Conservation (phyloP, 2,329 filamentous ascomycete species). For the Teratosphaeria viscida region DNA sequence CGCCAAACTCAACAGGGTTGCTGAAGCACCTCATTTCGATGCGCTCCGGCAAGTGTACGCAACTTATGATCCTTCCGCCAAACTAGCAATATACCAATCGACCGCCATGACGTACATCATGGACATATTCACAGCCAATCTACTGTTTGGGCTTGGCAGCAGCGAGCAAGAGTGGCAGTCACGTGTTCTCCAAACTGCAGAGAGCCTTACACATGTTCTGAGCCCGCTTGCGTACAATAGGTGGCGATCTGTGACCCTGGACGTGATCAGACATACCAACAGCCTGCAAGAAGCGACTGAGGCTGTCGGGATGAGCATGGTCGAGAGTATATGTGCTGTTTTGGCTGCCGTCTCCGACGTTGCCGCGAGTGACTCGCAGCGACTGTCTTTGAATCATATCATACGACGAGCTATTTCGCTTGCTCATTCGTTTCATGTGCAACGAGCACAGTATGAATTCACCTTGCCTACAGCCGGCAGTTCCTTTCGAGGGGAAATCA, state of each 20-base stretch:
- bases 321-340: conserved; percentile 16
- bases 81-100: conserved; percentile 54
- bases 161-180: conserved; percentile 30
- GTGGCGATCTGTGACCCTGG: conserved; percentile 56
- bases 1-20: conserved; percentile 12
- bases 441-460: conserved; percentile 23
- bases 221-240: conserved; percentile 47
- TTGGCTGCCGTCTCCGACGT: conserved; percentile 18
- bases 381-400: conserved; percentile 16
- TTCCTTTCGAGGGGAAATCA: conserved; percentile 46
- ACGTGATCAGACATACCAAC: conserved; percentile 45
- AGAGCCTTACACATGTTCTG: conserved; percentile 14
- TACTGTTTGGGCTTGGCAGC: conserved; percentile 51
- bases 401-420: conserved; percentile 19
- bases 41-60: conserved; percentile 36
- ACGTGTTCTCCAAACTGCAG: conserved; percentile 13
- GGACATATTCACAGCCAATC: conserved; percentile 49
- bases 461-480: conserved; percentile 14
- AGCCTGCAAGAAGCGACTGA: conserved; percentile 9
- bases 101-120: conserved; percentile 50
- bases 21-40: conserved; percentile 8
- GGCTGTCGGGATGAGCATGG: conserved; percentile 12
- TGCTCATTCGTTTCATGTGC: conserved; percentile 21
- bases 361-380: conserved; percentile 11
- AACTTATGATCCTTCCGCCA: conserved; percentile 43